Evolutionary conservation across 495 filamentous ascomycete genomes (phyloP).

Genomic region (Xylaria cubensis): DNA sequence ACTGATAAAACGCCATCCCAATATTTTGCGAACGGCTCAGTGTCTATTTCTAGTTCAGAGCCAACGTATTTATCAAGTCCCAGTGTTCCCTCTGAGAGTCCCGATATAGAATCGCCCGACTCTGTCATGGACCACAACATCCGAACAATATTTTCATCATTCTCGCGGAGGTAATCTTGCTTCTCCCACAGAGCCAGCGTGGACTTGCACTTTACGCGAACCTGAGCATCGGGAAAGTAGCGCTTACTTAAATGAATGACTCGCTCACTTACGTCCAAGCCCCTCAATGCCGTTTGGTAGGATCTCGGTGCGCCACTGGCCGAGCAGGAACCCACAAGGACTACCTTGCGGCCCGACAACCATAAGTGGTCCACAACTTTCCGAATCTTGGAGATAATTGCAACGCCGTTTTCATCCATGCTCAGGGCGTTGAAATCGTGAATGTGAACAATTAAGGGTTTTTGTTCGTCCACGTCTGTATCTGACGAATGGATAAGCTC

Average conservation of each 20-base stretch:
- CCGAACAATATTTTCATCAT: slow-evolving; percentile 48
- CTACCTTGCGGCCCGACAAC: slow-evolving; percentile 68
- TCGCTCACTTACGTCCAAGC: slow-evolving; percentile 38
- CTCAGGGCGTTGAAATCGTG: slow-evolving; percentile 81
- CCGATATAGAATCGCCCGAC: neutral
- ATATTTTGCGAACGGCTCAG: neutral
- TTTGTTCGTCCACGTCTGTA: slow-evolving; percentile 34
- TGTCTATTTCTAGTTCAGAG: neutral
- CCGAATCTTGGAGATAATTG: slow-evolving; percentile 69
- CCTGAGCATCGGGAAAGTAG: slow-evolving; percentile 2
- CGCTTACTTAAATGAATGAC: slow-evolving; percentile 27
- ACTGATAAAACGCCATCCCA: slow-evolving; percentile 30
- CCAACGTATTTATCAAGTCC: neutral
- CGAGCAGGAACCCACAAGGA: slow-evolving; percentile 74
- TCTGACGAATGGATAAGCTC: slow-evolving; percentile 44
- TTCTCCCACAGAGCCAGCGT: slow-evolving; percentile 30
- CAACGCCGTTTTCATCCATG: slow-evolving; percentile 62
- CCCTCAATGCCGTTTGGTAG: slow-evolving; percentile 39
- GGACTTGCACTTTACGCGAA: neutral
- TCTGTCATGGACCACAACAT: slow-evolving; percentile 44
- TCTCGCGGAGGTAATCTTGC: slow-evolving; percentile 45
- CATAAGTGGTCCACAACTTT: slow-evolving; percentile 73
- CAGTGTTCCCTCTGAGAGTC: slow-evolving; percentile 6
- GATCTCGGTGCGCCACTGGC: slow-evolving; percentile 39
- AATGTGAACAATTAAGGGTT: slow-evolving; percentile 71